Evolutionary conservation across 2,329 filamentous ascomycete genomes (phyloP), one percentile per base, ranked within the genome.

Genomic region (Neoarthrinium moseri): DNA sequence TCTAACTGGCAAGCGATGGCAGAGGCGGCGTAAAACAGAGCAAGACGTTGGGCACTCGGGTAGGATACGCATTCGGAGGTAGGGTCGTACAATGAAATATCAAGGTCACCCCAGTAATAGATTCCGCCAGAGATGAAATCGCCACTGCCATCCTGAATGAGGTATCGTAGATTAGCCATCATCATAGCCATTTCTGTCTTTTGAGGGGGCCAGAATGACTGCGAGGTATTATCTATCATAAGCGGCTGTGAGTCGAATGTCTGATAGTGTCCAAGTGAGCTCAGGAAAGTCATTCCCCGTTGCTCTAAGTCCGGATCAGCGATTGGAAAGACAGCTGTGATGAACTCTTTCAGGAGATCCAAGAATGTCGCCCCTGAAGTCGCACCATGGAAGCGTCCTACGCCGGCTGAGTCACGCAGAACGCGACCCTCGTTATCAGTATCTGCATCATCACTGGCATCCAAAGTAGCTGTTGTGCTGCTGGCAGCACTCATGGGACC

Each of bases 331-430:
- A 69, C 59, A 12, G 65, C 67, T 30, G 59, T 58, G 60, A 78
- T 73, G 48, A 77, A 70, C 41, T 68, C 67, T 50, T 77, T 77
- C 33, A 78, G 56, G 15, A 70, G 61, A 47, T 78, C 74, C 5
- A 77, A 65, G 43, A 77, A 77, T 1, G 69, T 73, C 10, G 73
- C 71, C 13, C 72, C 73, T 18, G 73, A 75, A 6, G 73, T 76
- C 53, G 71, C 71, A 30, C 75, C 75, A 3, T 74, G 65, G 53
- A 73, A 77, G 11, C 73, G 69, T 1, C 66, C 59, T 20, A 65
- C 70, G 20, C 73, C 73, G 35, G 71, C 66, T 3, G 60, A 57
- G 48, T 78, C 74, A 21, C 68, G 62, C 5, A 78, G 64, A 15
- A 74, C 57, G 17, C 69, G 64, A 6, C 71, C 73, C n/a, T 71